Evolutionary conservation across 148 eudicot genomes (phyloP).

Genomic region (Chenopodium quinoa): DNA sequence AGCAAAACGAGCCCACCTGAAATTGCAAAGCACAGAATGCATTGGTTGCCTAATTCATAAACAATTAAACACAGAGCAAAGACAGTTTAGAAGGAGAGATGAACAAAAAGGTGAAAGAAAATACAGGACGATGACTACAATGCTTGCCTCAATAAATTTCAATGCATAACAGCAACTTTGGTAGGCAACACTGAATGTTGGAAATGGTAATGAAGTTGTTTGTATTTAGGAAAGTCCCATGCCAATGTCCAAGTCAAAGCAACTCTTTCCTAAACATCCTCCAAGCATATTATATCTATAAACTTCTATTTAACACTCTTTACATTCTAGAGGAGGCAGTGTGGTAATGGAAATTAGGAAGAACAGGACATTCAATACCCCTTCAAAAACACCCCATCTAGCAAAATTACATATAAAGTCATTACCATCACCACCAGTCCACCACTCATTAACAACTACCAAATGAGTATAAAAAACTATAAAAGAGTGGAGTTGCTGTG

Average conservation of each 20-base stretch:
- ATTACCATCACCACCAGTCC: too few relatives aligned
- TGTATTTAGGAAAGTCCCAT: not conserved
- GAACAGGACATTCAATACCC: too few relatives aligned
- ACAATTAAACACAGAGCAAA: not conserved
- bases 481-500: not conserved
- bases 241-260: not conserved
- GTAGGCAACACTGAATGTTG: not conserved
- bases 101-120: not conserved
- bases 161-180: not conserved
- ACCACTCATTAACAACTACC: not conserved
- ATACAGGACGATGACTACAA: not conserved
- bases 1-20: constrained; percentile 4
- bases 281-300: not conserved
- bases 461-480: too few relatives aligned
- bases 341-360: not conserved
- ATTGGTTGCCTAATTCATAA: not conserved
- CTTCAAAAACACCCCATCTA: not conserved
- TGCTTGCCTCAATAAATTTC: not conserved
- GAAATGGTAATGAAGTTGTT: not conserved
- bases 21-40: constrained; percentile 7
- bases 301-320: not conserved
- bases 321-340: not conserved
- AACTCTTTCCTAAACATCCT: not conserved
- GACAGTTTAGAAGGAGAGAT: not conserved
- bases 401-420: not conserved